Conservation (phyloP, 202 grass and related monocot species). For the Hordeum pubiflorum region DNA sequence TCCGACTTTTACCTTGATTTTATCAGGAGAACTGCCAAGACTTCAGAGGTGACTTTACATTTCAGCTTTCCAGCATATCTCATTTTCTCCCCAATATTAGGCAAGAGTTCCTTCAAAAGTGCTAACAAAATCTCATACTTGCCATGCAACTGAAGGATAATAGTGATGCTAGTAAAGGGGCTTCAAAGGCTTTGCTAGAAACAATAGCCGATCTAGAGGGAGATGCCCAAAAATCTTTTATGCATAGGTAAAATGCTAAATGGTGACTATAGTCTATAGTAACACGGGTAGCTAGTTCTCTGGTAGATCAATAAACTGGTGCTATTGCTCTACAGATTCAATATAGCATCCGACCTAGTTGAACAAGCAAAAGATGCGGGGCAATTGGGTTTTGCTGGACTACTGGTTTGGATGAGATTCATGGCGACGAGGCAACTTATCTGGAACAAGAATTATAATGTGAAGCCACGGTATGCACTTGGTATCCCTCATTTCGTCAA, state of each 20-base stretch:
- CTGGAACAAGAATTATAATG: constrained; percentile 99
- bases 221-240: constrained; percentile 90
- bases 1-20: constrained; percentile 83
- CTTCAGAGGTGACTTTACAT: constrained; percentile 38
- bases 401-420: constrained; percentile 95
- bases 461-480: constrained; percentile 83
- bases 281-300: neutral
- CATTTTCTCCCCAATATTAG: neutral
- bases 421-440: constrained; percentile 84
- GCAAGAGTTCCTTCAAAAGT: neutral
- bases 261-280: constrained; percentile 13
- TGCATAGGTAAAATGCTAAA: constrained; percentile 69
- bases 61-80: neutral
- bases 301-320: neutral
- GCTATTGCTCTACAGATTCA: constrained; percentile 57
- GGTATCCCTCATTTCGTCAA: constrained; percentile 3
- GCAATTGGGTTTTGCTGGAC: constrained; percentile 56
- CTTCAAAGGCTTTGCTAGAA: constrained; percentile 68
- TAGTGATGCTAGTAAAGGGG: constrained; percentile 56
- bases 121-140: constrained; percentile 26
- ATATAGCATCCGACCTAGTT: constrained; percentile 79
- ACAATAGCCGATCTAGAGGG: constrained; percentile 81
- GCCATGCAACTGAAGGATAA: constrained; percentile 44
- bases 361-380: constrained; percentile 62
- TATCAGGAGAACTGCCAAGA: constrained; percentile 33